Evolutionary conservation across 1,139 yeast species (phyloP).

Genomic region (Candida frijolesensis): DNA sequence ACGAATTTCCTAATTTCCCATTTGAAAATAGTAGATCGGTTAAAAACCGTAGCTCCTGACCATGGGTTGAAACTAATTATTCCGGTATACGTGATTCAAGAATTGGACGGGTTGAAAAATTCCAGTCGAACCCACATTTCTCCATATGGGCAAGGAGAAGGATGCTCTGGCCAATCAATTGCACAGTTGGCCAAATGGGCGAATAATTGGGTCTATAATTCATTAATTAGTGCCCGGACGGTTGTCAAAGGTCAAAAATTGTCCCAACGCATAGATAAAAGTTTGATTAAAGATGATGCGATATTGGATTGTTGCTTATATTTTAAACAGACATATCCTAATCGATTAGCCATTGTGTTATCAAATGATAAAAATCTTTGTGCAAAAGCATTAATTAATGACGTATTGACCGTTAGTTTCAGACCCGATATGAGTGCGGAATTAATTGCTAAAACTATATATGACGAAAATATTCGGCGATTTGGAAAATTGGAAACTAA

Average conservation of each 20-base stretch:
- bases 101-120: slow-evolving; percentile 76
- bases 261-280: slow-evolving; percentile 48
- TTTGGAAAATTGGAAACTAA: slow-evolving; percentile 19
- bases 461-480: slow-evolving; percentile 38
- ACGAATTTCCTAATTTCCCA: slow-evolving; percentile 79
- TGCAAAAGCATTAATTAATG: slow-evolving; percentile 70
- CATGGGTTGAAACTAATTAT: slow-evolving; percentile 58
- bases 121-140: slow-evolving; percentile 23
- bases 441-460: slow-evolving; percentile 54
- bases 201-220: slow-evolving; percentile 74
- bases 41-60: slow-evolving; percentile 39
- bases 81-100: slow-evolving; percentile 71
- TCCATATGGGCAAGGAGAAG: slow-evolving; percentile 7
- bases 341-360: slow-evolving; percentile 59
- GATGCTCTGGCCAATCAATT: slow-evolving; percentile 35
- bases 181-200: slow-evolving; percentile 71
- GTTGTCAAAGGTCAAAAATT: slow-evolving; percentile 67
- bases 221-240: slow-evolving; percentile 53
- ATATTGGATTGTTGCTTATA: slow-evolving; percentile 84
- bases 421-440: slow-evolving; percentile 61
- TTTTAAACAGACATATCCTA: slow-evolving; percentile 44
- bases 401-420: slow-evolving; percentile 67
- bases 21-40: slow-evolving; percentile 52
- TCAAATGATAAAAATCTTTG: slow-evolving; percentile 88
- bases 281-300: slow-evolving; percentile 69